A percentile compares a stretch with the other conserved stretches of the same genome.
Conservation (phyloP, 2,329 filamentous ascomycete species). For the Ceratocystis ficicola region DNA sequence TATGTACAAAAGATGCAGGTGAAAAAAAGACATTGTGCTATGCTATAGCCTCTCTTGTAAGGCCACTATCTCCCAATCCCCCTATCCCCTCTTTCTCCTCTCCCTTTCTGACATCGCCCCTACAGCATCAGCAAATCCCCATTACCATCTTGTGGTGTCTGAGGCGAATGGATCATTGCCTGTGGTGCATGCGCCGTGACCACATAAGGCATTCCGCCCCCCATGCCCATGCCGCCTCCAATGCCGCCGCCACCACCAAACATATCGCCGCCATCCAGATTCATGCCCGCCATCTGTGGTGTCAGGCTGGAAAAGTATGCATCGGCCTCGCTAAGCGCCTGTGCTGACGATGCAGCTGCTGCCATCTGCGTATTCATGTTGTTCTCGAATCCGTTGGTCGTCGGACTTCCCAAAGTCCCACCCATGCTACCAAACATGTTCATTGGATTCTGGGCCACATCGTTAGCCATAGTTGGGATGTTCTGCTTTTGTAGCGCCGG, state of each 20-base stretch:
- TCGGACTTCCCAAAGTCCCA: conserved; percentile 31
- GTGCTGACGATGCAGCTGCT: conserved; percentile 30
- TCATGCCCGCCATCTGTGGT: conserved; percentile 61
- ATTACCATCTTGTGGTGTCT: conserved; percentile 49
- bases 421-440: conserved; percentile 40
- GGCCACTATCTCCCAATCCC: neutral
- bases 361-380: conserved; percentile 2
- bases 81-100: neutral
- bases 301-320: conserved; percentile 77
- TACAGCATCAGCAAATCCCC: conserved; percentile 60
- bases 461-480: conserved; percentile 36
- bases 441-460: conserved; percentile 47
- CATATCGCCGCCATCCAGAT: conserved; percentile 51
- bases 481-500: conserved; percentile 71
- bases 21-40: neutral
- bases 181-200: conserved; percentile 74
- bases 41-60: neutral
- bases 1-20: too few species aligned
- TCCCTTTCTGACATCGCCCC: neutral
- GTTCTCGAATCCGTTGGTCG: neutral
- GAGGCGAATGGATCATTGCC: conserved; percentile 58
- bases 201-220: conserved; percentile 45
- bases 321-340: conserved; percentile 74
- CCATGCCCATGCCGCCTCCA: conserved; percentile 23
- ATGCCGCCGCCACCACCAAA: conserved; percentile 44